Percentiles rank a stretch among this genome's conserved stretches.
Evolutionary conservation across 306 rosid genomes (phyloP).

Genomic region (Medicago arabica): DNA sequence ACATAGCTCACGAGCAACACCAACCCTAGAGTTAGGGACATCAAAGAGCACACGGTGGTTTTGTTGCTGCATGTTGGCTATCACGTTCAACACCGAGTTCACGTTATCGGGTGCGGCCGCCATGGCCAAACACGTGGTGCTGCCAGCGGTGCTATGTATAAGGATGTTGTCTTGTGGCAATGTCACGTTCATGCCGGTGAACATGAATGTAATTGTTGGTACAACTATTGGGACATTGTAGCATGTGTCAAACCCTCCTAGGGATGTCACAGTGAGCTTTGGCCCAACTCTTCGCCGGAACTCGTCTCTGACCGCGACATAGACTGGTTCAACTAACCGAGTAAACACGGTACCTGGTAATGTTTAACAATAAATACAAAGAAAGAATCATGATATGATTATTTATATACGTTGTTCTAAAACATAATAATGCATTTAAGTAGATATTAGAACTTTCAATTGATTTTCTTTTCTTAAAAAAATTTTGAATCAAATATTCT

Average conservation of each 20-base stretch:
- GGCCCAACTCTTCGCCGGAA: conserved; percentile 66
- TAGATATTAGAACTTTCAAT: neutral
- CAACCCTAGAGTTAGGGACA: conserved; percentile 81
- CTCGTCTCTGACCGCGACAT: conserved; percentile 69
- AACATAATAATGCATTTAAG: neutral
- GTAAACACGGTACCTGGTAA: conserved; percentile 81
- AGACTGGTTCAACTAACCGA: conserved; percentile 73
- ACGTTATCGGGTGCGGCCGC: conserved; percentile 80
- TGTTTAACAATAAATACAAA: neutral
- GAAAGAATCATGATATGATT: neutral
- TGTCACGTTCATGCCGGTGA: conserved; percentile 88
- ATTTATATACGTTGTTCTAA: too few relatives aligned
- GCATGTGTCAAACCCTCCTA: conserved; percentile 97
- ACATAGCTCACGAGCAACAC: conserved; percentile 88
- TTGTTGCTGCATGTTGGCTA: conserved; percentile 96
- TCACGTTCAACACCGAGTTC: conserved; percentile 87
- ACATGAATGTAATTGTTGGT: conserved; percentile 81
- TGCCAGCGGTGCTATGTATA: conserved; percentile 77
- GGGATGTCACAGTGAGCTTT: conserved; percentile 51
- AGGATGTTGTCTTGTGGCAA: conserved; percentile 79
- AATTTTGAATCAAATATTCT: too few relatives aligned
- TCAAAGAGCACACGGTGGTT: conserved; percentile 85
- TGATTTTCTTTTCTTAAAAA: neutral
- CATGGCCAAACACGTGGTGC: conserved; percentile 82
- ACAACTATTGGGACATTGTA: conserved; percentile 68